Conservation (phyloP, 345 rosid genomes). For the Combretum micranthum region DNA sequence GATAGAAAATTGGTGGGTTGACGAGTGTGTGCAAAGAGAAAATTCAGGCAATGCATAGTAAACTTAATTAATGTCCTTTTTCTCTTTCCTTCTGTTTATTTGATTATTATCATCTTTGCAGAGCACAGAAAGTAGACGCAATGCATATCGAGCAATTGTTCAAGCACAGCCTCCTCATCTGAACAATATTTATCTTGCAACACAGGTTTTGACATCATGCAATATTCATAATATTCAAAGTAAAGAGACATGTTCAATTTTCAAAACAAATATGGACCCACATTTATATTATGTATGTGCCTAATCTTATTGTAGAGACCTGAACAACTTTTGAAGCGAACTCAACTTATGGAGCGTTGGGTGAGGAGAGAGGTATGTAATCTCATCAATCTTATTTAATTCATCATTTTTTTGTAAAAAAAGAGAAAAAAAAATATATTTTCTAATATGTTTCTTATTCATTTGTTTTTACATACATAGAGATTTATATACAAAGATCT, state of each 20-base stretch:
- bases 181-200: conserved; percentile 85
- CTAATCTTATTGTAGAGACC: conserved; percentile 61
- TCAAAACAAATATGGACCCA: neutral
- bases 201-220: conserved; percentile 62
- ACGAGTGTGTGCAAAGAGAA: too few species aligned
- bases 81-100: too few species aligned
- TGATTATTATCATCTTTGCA: conserved; percentile 18
- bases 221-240: neutral
- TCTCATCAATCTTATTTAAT: neutral
- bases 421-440: too few species aligned
- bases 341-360: conserved; percentile 98
- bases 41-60: too few species aligned
- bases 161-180: conserved; percentile 85
- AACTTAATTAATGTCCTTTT: too few species aligned
- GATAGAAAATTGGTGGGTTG: too few species aligned
- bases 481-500: too few species aligned
- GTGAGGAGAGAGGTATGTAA: conserved; percentile 94
- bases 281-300: neutral
- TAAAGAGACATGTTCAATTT: neutral
- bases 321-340: conserved; percentile 89
- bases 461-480: too few species aligned
- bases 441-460: too few species aligned
- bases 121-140: conserved; percentile 82
- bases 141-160: conserved; percentile 89
- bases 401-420: conserved; percentile 1